Evolutionary conservation across 441 rosid species (phyloP).

Genomic region (Adansonia rubrostipa): DNA sequence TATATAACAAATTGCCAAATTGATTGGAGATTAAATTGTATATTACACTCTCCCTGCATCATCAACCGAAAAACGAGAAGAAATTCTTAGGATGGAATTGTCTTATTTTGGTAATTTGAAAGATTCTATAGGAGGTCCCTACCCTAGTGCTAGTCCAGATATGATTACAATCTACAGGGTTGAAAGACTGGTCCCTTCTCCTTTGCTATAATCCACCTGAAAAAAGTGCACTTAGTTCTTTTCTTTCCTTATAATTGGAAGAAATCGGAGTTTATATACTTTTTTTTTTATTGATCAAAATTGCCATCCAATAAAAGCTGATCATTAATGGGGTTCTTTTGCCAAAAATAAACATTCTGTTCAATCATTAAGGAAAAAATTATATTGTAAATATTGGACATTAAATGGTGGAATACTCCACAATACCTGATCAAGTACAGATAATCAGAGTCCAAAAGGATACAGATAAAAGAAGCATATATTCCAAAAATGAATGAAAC

Average conservation of each 20-base stretch:
- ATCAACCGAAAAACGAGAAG: not conserved
- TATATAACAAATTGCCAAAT: not conserved
- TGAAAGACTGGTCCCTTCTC: conserved; percentile 20
- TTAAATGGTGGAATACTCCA: too few species aligned
- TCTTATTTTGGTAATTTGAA: not conserved
- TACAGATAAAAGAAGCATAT: conserved; percentile 35
- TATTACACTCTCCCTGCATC: not conserved
- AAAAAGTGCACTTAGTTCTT: not conserved
- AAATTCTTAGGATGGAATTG: not conserved
- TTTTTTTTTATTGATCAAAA: not conserved
- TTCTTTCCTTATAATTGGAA: not conserved
- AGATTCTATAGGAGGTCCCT: conserved; percentile 12
- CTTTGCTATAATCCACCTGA: conserved; percentile 15
- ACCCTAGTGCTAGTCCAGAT: conserved; percentile 12
- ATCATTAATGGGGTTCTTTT: too few species aligned
- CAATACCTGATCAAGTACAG: too few species aligned
- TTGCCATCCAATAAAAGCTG: too few species aligned
- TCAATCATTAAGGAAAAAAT: too few species aligned
- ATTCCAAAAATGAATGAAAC: conserved; percentile 53
- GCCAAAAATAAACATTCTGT: too few species aligned
- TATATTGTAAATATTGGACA: too few species aligned
- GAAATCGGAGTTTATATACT: not conserved
- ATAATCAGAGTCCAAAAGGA: conserved; percentile 26
- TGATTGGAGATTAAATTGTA: not conserved
- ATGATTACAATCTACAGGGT: conserved; percentile 1